Base-by-base conservation (phyloP, 495 filamentous ascomycete species). In the Hypoxylon subgilvum region DNA sequence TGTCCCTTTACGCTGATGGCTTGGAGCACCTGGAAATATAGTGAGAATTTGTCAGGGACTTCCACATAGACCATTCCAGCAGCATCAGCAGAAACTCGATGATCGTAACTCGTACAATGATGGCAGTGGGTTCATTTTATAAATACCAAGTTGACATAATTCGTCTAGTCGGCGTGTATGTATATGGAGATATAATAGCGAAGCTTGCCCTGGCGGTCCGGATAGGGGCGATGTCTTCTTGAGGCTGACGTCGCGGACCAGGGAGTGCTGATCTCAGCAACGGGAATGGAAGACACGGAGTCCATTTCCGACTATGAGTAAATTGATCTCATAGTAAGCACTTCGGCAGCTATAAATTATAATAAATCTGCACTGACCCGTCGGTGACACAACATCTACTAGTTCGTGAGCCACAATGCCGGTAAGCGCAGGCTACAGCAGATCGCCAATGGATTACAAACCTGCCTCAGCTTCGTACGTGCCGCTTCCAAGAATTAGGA, bases 181-280 rank as follows among this genome's bases (percentile, higher is more conserved):
- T 30, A 38, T 30, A 45, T 38, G 32, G 19, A 21, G 30, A 35
- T 21, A 52, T 48, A 12, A 17, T 46, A 19, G 2, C 19, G 19
- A 51, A 23, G 39, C 25, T 13, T 25, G 17, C 4, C 1, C 16
- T 7, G 28, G 17, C 10, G 14, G 27, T 25, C 32, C 32, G 23
- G 13, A 43, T 28, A 34, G 31, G 21, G 16, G 19, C 14, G 14
- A 28, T 17, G 31, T 23, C 10, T 39, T 35, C 17, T 39, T 47
- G 23, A 27, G 16, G 23, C 17, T 41, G 35, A 17, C 40, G 46
- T 36, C 22, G 32, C 31, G 36, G 18, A 21, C 30, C 30, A n/a
- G n/a, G 36, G n/a, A 35, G 36, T 34, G 48, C 54, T 58, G 54
- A 58, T 57, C 48, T 58, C 48, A 58, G 61, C 41, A 45, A 19